Evolutionary conservation across 257 asterid species (phyloP), one percentile per base, ranked within the genome.

Genomic region (Solanum sejunctum): DNA sequence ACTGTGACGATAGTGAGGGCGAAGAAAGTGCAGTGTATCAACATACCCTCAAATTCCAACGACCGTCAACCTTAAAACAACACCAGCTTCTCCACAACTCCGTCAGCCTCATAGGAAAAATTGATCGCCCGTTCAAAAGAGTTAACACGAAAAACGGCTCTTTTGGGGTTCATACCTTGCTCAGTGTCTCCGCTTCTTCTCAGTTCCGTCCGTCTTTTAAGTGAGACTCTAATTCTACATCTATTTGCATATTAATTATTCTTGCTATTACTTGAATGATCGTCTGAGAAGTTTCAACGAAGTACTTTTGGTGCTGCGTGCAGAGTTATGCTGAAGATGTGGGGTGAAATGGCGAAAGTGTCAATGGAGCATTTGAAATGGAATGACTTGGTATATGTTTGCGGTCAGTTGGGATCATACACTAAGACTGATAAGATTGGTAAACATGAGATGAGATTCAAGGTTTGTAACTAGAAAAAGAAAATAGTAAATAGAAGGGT

Each of bases 51-150:
- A 92, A 89, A 91, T 85, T 87, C 81, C 94, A 94, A 89, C 89
- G 90, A 52, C 98, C 97, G 26, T 84, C 89, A 84, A 92, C 94
- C 64, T 63, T 93, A 23, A 55, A 88, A 86, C 69, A 36, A 79
- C 8, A 73, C 47, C 7, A 84, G 36, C 12, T 78, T 78, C 84
- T 91, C 52, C 83, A 10, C 32, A 95, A 93, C 90, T 92, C 90
- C 1, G 93, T 92, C 41, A 95, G 94, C 90, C 90, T 94, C 85
- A 95, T 95, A n/a, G 98, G 98, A 39, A 87, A 83, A 13, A 82
- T 93, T 12, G 57, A 17, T 6, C 1, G 0, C 28, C 93, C 92
- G 39, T 43, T 92, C 49, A 84, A 1, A 86, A 69, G 66, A 45
- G 18, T 80, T 64, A 89, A 91, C 56, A 26, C 84, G 36, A 20